Conservation (phyloP, 1,284 basidiomycete genomes). For the Cutaneotrichosporon spelunceum region DNA sequence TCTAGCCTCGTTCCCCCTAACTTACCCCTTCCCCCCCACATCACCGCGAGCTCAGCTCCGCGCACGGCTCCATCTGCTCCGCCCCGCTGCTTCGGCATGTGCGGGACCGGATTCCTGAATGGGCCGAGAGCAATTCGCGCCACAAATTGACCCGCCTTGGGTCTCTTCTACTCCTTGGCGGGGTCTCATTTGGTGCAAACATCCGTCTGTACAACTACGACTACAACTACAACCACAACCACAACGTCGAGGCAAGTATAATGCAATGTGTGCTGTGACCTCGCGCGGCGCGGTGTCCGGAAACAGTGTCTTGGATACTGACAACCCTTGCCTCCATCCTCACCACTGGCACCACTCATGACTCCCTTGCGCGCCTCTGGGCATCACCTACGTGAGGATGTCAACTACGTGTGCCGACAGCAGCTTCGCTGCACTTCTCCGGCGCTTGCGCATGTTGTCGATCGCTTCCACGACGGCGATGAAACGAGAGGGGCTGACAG, state of each 20-base stretch:
- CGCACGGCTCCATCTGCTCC: slow-evolving; percentile 45
- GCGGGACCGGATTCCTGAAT: slow-evolving; percentile 46
- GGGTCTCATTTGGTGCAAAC: slow-evolving; percentile 30
- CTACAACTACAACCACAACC: too few relatives aligned
- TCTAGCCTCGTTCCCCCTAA: not conserved
- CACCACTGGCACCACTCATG: slow-evolving; percentile 30
- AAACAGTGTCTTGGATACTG: not conserved
- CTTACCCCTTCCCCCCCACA: not conserved
- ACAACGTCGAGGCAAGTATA: not conserved
- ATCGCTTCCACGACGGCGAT: not conserved
- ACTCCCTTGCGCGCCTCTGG: slow-evolving; percentile 12
- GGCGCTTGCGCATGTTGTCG: slow-evolving; percentile 4
- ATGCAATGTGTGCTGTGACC: slow-evolving; percentile 6
- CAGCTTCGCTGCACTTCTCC: slow-evolving; percentile 1
- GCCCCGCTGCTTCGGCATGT: slow-evolving; percentile 28
- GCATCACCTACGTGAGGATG: slow-evolving; percentile 12
- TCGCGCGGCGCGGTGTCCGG: too few relatives aligned
- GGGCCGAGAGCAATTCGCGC: slow-evolving; percentile 40
- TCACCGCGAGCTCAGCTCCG: not conserved
- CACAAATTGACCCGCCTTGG: slow-evolving; percentile 28
- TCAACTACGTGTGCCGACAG: slow-evolving; percentile 23
- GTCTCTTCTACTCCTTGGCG: slow-evolving; percentile 22
- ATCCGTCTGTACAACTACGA: slow-evolving; percentile 10
- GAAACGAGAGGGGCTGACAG: slow-evolving; percentile 2
- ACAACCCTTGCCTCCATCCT: slow-evolving; percentile 17